Evolutionary conservation across 202 grass and related monocot genomes (phyloP), one percentile per base, ranked within the genome.

Genomic region (Carex sylvatica): DNA sequence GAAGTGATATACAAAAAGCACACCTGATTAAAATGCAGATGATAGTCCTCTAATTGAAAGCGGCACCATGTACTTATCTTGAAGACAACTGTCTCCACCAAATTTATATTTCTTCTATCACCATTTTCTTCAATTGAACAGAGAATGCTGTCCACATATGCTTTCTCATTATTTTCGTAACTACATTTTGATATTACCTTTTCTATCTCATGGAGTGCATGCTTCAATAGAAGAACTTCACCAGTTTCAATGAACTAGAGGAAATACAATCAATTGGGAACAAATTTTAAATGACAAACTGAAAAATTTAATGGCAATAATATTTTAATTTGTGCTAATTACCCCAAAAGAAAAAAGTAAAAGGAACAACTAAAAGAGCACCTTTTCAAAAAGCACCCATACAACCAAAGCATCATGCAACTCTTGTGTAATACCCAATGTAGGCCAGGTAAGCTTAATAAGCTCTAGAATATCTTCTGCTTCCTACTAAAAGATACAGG

Each of bases 301-400:
- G 5, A n/a, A 59, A 61, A 70, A 28, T 38, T 46, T 61, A 73
- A 73, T 72, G 65, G 36, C 7, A 71, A 83, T 83, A 6, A 83
- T 56, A 59, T 71, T 73, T 38, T 59, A 60, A 74, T 9, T 55
- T 76, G 24, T 56, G 72, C 47, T 56, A 76, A 30, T 55, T 33
- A 26, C 47, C 9, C 2, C 30, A 18, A 70, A 70, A 53, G 28
- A 75, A 9, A 5, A 9, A 33, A 76, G 38, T 51, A 64, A 58
- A 26, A 75, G 59, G 7, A 83, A 35, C 20, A 64, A 85, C 64
- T 33, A 72, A 71, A 42, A 47, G 20, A 69, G 9, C 7, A 97
- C 94, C 92, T 93, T 93, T 19, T 88, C 82, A 66, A 97, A 91
- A 88, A 97, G 92, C 59, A 91, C 92, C 95, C 92, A 97, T 62